Percentiles rank a stretch among this genome's conserved stretches.
Evolutionary conservation across 2,329 filamentous ascomycete species (phyloP).

Genomic region (Cercospora canescens): DNA sequence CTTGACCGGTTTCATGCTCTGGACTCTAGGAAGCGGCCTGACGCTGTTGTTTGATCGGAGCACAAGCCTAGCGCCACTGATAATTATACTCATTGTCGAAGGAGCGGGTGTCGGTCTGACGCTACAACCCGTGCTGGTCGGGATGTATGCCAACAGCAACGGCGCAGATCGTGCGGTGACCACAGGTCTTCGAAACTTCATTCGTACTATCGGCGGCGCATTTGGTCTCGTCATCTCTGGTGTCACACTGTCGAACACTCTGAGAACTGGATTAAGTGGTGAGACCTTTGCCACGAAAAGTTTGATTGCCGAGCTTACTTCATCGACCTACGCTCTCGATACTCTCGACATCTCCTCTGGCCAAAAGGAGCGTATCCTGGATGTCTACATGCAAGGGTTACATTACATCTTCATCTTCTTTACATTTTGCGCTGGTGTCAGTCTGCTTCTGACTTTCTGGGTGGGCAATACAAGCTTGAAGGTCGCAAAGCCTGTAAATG

Average conservation of each 20-base stretch:
- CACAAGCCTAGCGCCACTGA: slow-evolving; percentile 51
- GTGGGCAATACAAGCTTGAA: background rate
- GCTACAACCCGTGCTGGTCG: slow-evolving; percentile 57
- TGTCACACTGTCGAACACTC: slow-evolving; percentile 45
- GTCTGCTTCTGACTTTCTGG: background rate
- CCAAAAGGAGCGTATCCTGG: background rate
- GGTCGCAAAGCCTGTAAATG: background rate
- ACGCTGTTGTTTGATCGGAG: slow-evolving; percentile 50
- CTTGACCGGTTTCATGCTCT: slow-evolving; percentile 50
- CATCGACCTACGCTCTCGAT: background rate
- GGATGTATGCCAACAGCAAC: slow-evolving; percentile 49
- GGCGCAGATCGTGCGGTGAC: slow-evolving; percentile 62
- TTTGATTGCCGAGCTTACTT: background rate
- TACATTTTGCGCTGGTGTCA: background rate
- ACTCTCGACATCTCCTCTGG: background rate
- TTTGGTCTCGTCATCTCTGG: slow-evolving; percentile 60
- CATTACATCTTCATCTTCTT: background rate
- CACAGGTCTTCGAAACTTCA: slow-evolving; percentile 63
- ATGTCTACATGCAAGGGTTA: background rate
- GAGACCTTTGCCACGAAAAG: background rate
- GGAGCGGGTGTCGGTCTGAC: slow-evolving; percentile 56
- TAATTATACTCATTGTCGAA: slow-evolving; percentile 52
- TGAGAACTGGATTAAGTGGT: background rate
- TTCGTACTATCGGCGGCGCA: slow-evolving; percentile 60
- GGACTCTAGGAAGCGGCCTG: slow-evolving; percentile 56